Evolutionary conservation across 2,329 filamentous ascomycete genomes (phyloP).

Genomic region (Pseudogymnoascus sp.): DNA sequence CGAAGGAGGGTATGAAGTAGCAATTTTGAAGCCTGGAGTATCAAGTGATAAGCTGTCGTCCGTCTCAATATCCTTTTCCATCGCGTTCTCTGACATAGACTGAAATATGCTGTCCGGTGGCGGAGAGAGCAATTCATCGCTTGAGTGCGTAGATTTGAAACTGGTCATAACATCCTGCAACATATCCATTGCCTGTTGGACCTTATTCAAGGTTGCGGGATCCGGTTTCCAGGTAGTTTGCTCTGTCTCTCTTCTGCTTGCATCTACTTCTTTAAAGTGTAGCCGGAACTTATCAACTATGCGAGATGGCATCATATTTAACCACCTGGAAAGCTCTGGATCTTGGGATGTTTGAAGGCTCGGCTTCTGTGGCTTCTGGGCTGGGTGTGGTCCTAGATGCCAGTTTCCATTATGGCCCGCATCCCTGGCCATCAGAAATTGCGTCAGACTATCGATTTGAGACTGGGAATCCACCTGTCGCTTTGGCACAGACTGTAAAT

Average conservation of each 20-base stretch:
- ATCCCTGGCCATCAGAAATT: no score
- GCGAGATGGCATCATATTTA: neutral
- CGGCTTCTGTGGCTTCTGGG: neutral
- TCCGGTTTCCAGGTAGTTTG: neutral
- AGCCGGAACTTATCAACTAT: neutral
- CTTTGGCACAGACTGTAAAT: neutral
- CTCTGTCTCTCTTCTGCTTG: neutral
- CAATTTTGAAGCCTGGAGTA: neutral
- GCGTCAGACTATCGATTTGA: neutral
- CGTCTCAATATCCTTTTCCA: neutral
- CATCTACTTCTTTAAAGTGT: neutral
- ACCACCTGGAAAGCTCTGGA: neutral
- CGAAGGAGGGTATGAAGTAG: neutral
- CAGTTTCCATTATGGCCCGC: neutral
- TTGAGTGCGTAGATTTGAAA: neutral
- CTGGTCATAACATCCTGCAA: neutral
- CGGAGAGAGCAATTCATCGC: neutral
- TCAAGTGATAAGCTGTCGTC: neutral
- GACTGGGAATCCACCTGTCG: neutral
- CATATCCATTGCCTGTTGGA: neutral
- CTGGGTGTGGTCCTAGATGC: neutral
- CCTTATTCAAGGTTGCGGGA: neutral
- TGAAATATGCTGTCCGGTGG: neutral
- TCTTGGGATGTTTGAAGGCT: neutral
- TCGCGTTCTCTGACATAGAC: neutral